Evolutionary conservation across 441 rosid genomes (phyloP), one percentile per base, ranked within the genome.

Genomic region (Bruguiera hainesii): DNA sequence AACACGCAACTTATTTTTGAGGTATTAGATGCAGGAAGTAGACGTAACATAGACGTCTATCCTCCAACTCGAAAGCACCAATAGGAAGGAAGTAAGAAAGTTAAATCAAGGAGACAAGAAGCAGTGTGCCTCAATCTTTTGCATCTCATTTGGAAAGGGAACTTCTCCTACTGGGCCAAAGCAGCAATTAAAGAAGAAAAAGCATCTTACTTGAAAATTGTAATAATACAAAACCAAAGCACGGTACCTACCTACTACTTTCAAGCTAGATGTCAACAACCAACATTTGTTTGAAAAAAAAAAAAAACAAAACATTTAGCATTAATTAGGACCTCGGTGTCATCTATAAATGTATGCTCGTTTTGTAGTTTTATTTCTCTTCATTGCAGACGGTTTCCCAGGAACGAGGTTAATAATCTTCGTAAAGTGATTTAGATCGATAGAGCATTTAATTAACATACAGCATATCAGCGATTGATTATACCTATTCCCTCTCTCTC

Each of bases 391-490:
- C 13, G 46, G 16, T 39, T 39, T 39, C 46, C 13, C 13, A 39
- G 46, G 3, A 39, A 39, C 46, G 15, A 39, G 15, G 15, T 10
- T 39, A 39, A 39, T 39, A 39, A 39, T 39, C 3, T 11, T 39
- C 16, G 3, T 2, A 15, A 1, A 39, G 46, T 11, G 13, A 39
- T 10, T 39, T 3, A 39, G 11, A 35, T 39, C 13, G 46, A 11
- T 10, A 10, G 15, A 11, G 46, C 0, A 39, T 39, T 10, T 39
- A 39, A 39, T 39, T 39, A 42, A 11, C 18, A 42, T 42, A 42
- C 18, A 42, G 0, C 13, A 42, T 42, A 42, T 42, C 60, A 53
- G 67, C 70, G 61, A 71, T 66, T 55, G 58, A 72, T 52, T 67
- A 61, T 70, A 37, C 73, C 59, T 70, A 58, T 23, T 30, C 67